These are phyloP conservation scores for Podospora australis DNA, from an alignment of 495 filamentous ascomycete species.

Conservation along the genomic window DNA sequence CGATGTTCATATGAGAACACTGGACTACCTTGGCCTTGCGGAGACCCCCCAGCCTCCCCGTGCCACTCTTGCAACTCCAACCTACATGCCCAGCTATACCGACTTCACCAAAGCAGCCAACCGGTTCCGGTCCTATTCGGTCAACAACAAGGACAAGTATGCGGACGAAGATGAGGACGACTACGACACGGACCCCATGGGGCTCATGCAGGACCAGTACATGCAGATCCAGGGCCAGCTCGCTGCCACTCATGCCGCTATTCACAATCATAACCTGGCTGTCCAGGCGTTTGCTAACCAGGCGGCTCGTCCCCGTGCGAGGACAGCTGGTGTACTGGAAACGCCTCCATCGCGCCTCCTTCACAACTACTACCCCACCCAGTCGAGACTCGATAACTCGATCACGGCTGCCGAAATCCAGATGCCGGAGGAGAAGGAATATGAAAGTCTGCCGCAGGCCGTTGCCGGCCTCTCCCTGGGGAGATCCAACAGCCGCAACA, in stretches of 20 bases:
- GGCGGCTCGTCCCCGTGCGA: constrained; percentile 76
- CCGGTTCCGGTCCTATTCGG: constrained; percentile 91
- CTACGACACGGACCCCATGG: constrained; percentile 65
- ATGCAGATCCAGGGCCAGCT: constrained; percentile 51
- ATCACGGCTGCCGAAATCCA: constrained; percentile 75
- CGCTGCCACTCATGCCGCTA: constrained; percentile 82
- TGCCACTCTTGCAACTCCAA: constrained; percentile 61
- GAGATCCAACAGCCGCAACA: constrained; percentile 51
- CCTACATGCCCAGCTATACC: constrained; percentile 68
- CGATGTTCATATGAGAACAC: constrained; percentile 78
- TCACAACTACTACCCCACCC: constrained; percentile 72
- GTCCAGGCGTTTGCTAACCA: constrained; percentile 86
- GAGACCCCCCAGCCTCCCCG: constrained; percentile 84
- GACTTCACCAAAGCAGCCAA: constrained; percentile 72
- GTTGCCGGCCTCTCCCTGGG: constrained; percentile 72
- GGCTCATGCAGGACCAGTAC: constrained; percentile 60
- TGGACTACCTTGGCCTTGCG: constrained; percentile 92
- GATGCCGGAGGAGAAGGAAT: constrained; percentile 65
- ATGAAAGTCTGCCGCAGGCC: constrained; percentile 60
- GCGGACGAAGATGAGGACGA: constrained; percentile 88
- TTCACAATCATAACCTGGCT: constrained; percentile 86
- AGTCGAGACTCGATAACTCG: constrained; percentile 77
- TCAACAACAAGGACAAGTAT: constrained; percentile 98
- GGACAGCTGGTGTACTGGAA: constrained; percentile 81
- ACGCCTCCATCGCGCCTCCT: constrained; percentile 67